Evolutionary conservation across 345 rosid species (phyloP), one percentile per base, ranked within the genome.

Genomic region (Eucalyptus cloeziana): DNA sequence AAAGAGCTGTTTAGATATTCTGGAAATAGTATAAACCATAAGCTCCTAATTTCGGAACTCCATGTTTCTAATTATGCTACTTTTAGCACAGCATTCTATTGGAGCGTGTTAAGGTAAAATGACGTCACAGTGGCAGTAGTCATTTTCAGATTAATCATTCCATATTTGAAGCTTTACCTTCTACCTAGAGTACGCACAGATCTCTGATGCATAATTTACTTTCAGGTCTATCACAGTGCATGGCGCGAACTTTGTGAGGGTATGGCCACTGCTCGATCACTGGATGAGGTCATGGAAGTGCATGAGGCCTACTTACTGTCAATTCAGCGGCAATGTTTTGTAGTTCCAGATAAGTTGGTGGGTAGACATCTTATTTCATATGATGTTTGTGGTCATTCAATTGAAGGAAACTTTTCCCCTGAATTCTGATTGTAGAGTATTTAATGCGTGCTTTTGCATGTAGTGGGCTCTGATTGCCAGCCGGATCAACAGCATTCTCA

Each of bases 161-260:
- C 47, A 76, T 40, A 40, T 40, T 40, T 40, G 30, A 40, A 71
- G 83, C 14, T 43, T 64, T 64, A 50, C 49, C 31, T 85, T 24
- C 52, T 85, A 43, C 52, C 86, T 86, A n/a, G 58, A 86, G 56
- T 37, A 86, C 16, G 5, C 24, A 40, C 13, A 40, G 60, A 8
- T 71, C 49, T 67, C 81, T 88, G 56, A 44, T 31, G 60, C 33
- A 71, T 50, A 49, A 88, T 47, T 62, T 27, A 86, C 87, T 86
- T 88, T 89, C 95, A 98, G 99, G 99, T 98, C 71, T 98, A 97
- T 93, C 99, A 97, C 91, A 96, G 97, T 27, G 97, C 99, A 10
- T 98, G 99, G 99, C 97, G 94, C 56, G 99, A 97, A 91, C 97
- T 98, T 37, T 96, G 98, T 87, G 98, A 96, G 90, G 99, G 97